Evolutionary conservation across 2,329 filamentous ascomycete genomes (phyloP).

Genomic region (Epichloe brachyelytri): DNA sequence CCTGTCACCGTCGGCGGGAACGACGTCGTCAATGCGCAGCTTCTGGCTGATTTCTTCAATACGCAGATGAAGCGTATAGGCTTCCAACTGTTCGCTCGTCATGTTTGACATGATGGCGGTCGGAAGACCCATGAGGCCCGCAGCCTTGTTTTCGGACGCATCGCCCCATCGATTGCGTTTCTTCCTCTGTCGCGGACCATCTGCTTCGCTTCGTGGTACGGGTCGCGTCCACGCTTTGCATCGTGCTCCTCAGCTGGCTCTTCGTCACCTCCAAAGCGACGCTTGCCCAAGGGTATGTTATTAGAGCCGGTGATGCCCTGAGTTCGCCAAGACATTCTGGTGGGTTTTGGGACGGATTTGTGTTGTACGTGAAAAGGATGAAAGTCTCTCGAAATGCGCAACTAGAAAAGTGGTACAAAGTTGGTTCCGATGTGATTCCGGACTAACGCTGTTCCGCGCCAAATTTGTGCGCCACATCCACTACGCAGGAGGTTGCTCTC

Average conservation of each 20-base stretch:
- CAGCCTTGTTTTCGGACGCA: conserved; percentile 94
- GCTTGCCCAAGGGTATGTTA: conserved; percentile 86
- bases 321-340: conserved; percentile 52
- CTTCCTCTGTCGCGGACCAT: conserved; percentile 82
- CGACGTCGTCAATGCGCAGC: conserved; percentile 96
- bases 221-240: conserved; percentile 83
- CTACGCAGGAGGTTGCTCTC: too few species aligned
- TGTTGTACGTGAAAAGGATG: not conserved
- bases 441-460: conserved; percentile 1
- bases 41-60: conserved; percentile 99
- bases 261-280: conserved; percentile 64
- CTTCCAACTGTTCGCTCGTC: conserved; percentile 96
- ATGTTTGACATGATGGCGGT: conserved; percentile 95
- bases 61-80: conserved; percentile 88
- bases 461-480: not conserved
- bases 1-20: conserved; percentile 92
- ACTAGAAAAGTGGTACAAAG: not conserved
- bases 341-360: not conserved
- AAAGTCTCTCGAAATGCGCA: not conserved
- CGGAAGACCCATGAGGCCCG: conserved; percentile 90
- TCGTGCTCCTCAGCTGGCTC: conserved; percentile 32
- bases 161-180: conserved; percentile 99
- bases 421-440: not conserved
- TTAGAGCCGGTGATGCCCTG: conserved; percentile 95
- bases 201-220: conserved; percentile 53